These are phyloP conservation scores for Physcomitrium patens DNA, from an alignment of 225 moss, liverwort and hornwort genomes.

Conservation along the genomic window DNA sequence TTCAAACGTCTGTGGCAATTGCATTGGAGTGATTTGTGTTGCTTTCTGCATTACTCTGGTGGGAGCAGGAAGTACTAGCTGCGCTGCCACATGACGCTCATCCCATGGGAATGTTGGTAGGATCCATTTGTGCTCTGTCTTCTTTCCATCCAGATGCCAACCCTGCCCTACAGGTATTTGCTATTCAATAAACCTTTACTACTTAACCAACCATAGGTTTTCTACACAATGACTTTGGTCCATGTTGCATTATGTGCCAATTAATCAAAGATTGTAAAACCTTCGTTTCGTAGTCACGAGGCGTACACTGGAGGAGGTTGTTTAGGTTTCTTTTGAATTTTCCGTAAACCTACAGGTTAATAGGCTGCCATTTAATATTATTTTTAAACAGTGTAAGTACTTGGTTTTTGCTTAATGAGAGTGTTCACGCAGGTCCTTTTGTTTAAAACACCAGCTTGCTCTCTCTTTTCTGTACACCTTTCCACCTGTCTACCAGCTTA, in stretches of 20 bases:
- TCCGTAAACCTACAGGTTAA: background rate
- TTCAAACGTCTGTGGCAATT: background rate
- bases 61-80: slow-evolving; percentile 65
- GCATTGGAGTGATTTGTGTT: slow-evolving; percentile 13
- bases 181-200: background rate
- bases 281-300: background rate
- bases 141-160: slow-evolving; percentile 95
- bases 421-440: slow-evolving; percentile 18
- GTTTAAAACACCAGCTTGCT: slow-evolving; percentile 18
- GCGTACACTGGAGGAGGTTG: background rate
- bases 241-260: slow-evolving; percentile 12
- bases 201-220: background rate
- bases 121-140: slow-evolving; percentile 81
- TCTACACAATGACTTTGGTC: background rate
- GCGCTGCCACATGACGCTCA: slow-evolving; percentile 89
- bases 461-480: slow-evolving; percentile 3
- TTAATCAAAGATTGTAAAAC: background rate
- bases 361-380: background rate
- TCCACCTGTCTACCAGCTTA: slow-evolving; percentile 17
- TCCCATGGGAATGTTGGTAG: slow-evolving; percentile 96
- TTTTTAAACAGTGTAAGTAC: background rate
- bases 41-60: slow-evolving; percentile 31
- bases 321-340: background rate
- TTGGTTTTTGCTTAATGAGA: background rate
- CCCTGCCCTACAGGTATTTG: slow-evolving; percentile 76